Percentiles rank a stretch among this genome's conserved stretches.
These are phyloP conservation scores for Herpetomonas samuelpessoai DNA, from an alignment of 208 protist species.

Conservation along the genomic window DNA sequence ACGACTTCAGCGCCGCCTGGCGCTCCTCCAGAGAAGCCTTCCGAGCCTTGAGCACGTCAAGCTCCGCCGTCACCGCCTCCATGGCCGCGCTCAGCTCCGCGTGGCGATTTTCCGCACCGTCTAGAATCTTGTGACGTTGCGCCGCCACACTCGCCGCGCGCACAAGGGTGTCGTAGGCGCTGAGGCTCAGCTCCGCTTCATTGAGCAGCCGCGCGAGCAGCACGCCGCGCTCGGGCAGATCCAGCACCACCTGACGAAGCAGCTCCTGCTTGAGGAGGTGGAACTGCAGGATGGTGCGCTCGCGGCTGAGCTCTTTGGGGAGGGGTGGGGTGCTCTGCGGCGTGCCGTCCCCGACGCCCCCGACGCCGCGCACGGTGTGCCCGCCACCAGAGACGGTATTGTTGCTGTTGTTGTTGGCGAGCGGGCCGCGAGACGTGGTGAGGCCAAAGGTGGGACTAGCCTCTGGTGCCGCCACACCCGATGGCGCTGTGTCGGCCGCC, in stretches of 20 bases:
- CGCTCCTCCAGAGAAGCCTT: constrained; percentile 18
- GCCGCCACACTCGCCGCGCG: constrained; percentile 16
- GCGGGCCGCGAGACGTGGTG: neutral
- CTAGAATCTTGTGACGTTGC: constrained; percentile 16
- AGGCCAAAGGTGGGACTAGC: neutral
- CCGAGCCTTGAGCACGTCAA: constrained; percentile 22
- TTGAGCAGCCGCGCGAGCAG: constrained; percentile 46
- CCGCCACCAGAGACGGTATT: too few relatives aligned
- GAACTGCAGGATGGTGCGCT: constrained; percentile 40
- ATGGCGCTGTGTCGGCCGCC: neutral
- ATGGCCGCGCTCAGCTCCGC: constrained; percentile 1
- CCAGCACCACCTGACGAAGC: constrained; percentile 55
- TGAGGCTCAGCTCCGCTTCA: constrained; percentile 44
- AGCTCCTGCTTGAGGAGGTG: constrained; percentile 47
- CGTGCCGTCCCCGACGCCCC: too few relatives aligned
- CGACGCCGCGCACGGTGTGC: too few relatives aligned
- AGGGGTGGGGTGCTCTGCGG: constrained; percentile 13
- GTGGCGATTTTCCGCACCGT: constrained; percentile 31
- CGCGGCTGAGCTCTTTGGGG: constrained; percentile 33
- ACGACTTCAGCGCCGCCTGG: constrained; percentile 15
- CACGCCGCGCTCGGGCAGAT: constrained; percentile 62
- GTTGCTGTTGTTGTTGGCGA: neutral
- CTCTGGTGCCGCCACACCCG: neutral
- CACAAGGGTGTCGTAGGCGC: constrained; percentile 25
- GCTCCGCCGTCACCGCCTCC: constrained; percentile 23